phyloP scores from a whole-genome alignment of 371 early-diverging fungal genomes.

The Sanchytrium tribonematis region DNA sequence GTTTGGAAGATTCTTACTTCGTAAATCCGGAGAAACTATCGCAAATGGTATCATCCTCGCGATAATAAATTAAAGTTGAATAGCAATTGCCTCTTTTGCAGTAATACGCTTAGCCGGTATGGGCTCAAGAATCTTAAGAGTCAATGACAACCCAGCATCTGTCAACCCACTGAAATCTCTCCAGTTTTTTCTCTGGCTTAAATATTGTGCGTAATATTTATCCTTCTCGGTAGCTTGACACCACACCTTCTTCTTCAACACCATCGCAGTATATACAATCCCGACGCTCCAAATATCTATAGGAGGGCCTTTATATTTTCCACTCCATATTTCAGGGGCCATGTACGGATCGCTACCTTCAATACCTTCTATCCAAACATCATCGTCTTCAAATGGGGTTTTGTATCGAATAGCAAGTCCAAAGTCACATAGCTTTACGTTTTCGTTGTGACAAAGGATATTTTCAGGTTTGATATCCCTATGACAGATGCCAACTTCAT shows the following conservation, averaged over 20 bases:
- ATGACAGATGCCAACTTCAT: constrained; percentile 80
- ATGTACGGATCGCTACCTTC: constrained; percentile 71
- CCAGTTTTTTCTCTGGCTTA: constrained; percentile 1
- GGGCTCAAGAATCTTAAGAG: neutral
- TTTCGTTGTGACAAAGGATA: constrained; percentile 35
- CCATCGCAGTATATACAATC: constrained; percentile 48
- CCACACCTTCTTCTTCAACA: constrained; percentile 42
- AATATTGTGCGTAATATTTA: constrained; percentile 15
- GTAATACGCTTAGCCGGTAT: neutral
- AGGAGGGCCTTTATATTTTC: constrained; percentile 42
- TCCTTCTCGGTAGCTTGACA: constrained; percentile 32
- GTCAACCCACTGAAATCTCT: neutral
- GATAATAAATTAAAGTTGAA: neutral
- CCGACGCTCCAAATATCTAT: constrained; percentile 62
- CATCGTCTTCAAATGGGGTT: constrained; percentile 33
- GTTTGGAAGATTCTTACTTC: constrained; percentile 57
- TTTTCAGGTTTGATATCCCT: constrained; percentile 60
- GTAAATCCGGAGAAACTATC: constrained; percentile 52
- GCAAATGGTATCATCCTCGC: constrained; percentile 62
- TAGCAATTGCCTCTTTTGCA: neutral
- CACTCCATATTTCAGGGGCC: constrained; percentile 51
- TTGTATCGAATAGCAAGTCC: constrained; percentile 55
- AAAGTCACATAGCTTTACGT: constrained; percentile 71
- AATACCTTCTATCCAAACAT: constrained; percentile 27
- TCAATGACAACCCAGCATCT: neutral